Evolutionary conservation across 75 land plant genomes (phyloP).

Genomic region (Sequoiadendron giganteum): DNA sequence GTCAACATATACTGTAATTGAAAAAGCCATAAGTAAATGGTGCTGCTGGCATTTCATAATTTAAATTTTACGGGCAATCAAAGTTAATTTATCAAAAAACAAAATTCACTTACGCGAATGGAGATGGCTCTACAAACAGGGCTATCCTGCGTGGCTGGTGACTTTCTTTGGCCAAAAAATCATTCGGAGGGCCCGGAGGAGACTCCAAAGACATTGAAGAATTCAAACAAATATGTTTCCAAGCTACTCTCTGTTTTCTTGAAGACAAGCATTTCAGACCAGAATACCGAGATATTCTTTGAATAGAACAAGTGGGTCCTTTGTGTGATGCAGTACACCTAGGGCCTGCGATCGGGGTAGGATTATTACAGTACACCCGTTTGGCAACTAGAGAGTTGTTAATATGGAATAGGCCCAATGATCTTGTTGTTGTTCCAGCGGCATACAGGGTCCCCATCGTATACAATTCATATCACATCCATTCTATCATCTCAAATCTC

Average conservation of each 20-base stretch:
- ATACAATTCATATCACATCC: neutral
- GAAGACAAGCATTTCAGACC: neutral
- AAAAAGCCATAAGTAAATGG: neutral
- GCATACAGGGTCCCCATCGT: neutral
- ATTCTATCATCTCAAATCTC: neutral
- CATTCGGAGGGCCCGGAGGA: slow-evolving; percentile 3
- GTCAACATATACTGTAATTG: neutral
- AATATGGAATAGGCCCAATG: neutral
- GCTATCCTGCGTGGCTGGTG: slow-evolving; percentile 66
- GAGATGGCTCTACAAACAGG: slow-evolving; percentile 98
- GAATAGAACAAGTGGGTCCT: neutral
- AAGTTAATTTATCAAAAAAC: neutral
- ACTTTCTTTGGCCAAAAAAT: slow-evolving; percentile 3
- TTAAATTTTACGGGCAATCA: neutral
- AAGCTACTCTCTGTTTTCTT: neutral
- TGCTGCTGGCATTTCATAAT: neutral
- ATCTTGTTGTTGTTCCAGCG: neutral
- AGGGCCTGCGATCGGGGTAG: neutral
- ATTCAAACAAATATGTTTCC: neutral
- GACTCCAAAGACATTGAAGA: neutral
- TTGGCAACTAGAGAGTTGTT: neutral
- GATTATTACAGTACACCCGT: neutral
- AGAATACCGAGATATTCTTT: neutral
- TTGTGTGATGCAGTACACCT: neutral
- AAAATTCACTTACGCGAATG: slow-evolving; percentile 82